phyloP scores from a whole-genome alignment of 192 early-diverging fungal genomes.

The Backusella parvicylindrica region DNA sequence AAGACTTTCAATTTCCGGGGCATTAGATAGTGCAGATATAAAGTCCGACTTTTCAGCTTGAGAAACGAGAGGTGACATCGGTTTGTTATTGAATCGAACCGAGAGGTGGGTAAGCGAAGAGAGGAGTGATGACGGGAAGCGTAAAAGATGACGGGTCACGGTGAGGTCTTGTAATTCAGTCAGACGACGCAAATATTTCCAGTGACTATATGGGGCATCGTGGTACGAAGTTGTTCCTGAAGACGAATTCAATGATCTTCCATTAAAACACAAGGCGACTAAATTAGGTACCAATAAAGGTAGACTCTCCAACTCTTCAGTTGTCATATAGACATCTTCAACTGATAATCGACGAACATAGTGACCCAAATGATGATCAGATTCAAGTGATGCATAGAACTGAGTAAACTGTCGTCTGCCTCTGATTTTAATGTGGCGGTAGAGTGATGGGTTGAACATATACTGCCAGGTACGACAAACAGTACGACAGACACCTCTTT shows the following conservation, averaged over 20 bases:
- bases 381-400: background rate
- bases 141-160: background rate
- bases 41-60: background rate
- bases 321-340: slow-evolving; percentile 2
- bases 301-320: background rate
- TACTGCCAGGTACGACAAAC: background rate
- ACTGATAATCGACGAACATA: background rate
- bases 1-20: background rate
- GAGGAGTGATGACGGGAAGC: background rate
- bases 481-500: background rate
- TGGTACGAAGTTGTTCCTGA: background rate
- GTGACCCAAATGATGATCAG: background rate
- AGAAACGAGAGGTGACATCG: background rate
- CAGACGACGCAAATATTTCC: background rate
- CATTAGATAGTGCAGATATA: background rate
- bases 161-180: slow-evolving; percentile 1
- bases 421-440: background rate
- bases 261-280: background rate
- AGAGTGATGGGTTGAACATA: slow-evolving; percentile 1
- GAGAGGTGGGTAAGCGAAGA: background rate
- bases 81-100: background rate
- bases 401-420: background rate
- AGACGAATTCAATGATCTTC: background rate
- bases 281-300: background rate
- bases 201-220: background rate